Base-by-base conservation (phyloP, 495 filamentous ascomycete genomes). In the Tuber brumale region DNA sequence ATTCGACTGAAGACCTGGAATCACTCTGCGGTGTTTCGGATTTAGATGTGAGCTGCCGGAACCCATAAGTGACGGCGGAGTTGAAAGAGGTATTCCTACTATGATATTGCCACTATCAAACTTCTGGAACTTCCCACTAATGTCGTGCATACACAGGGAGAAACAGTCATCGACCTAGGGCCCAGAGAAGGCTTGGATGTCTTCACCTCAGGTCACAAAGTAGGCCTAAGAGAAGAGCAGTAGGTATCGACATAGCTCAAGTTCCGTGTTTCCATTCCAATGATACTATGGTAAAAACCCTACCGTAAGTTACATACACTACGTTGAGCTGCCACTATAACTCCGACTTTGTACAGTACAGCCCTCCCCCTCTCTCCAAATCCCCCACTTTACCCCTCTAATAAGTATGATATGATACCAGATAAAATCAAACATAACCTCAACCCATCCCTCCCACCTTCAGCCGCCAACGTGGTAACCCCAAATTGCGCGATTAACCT, bases 231-330 rank as follows among this genome's bases (percentile, higher is more conserved):
- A 90, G 90, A 8, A 83, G 83, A 14, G 89, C 86, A 1, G 89
- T 91, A 72, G 91, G 90, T 23, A 83, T 92, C 35, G 91, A 93
- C 82, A 92, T 92, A 88, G 92, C 87, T 76, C 85, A 90, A 79
- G 89, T 88, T 78, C 69, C 73, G 66, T 19, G 61, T 43, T 71
- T 21, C 18, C 61, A 43, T n/a, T n/a, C n/a, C n/a, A n/a, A 39
- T 77, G 44, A 45, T 72, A 37, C 44, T 43, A 41, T 21, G 18
- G 7, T 45, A 7, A 3, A 46, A 43, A n/a, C 7, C 10, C 9
- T 35, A 71, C 43, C 37, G 23, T 41, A 42, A 16, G 27, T 44
- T 42, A 19, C 31, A 31, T 89, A 89, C 80, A 76, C 80, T 8
- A 79, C 83, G 69, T 87, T 87, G 41, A 75, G 84, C 16, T 76